Conservation (phyloP, 1,139 yeast species). For the Geotrichum citri-aurantii region DNA sequence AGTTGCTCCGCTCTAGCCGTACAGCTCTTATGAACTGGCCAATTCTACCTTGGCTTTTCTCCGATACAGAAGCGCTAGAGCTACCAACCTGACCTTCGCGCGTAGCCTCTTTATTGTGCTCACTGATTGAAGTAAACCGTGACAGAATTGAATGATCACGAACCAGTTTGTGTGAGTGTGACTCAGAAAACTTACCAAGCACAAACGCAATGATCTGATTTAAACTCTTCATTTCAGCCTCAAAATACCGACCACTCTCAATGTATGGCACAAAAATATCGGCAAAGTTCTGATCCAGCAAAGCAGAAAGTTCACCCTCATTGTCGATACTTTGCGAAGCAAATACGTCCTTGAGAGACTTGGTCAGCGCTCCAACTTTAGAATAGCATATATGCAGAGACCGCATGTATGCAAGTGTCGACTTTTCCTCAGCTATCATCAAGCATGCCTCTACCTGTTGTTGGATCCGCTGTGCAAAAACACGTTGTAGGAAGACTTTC, state of each 20-base stretch:
- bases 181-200: slow-evolving; percentile 25
- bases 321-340: slow-evolving; percentile 36
- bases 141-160: slow-evolving; percentile 29
- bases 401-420: slow-evolving; percentile 72
- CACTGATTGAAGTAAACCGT: slow-evolving; percentile 26
- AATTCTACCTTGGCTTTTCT: slow-evolving; percentile 28
- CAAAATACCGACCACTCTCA: slow-evolving; percentile 64
- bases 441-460: slow-evolving; percentile 60
- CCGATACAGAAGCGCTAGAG: slow-evolving; percentile 17
- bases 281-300: slow-evolving; percentile 65
- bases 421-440: slow-evolving; percentile 56
- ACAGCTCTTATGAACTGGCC: slow-evolving; percentile 34
- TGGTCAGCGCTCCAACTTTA: slow-evolving; percentile 57
- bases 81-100: slow-evolving; percentile 4
- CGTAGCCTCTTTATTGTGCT: slow-evolving; percentile 10
- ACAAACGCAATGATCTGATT: slow-evolving; percentile 51
- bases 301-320: slow-evolving; percentile 46
- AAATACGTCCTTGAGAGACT: slow-evolving; percentile 57
- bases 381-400: slow-evolving; percentile 62
- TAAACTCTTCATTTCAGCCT: slow-evolving; percentile 64
- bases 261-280: slow-evolving; percentile 71
- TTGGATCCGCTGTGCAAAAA: slow-evolving; percentile 69
- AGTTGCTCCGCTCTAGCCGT: slow-evolving; percentile 26
- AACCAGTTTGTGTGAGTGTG: slow-evolving; percentile 23
- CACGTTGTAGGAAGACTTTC: slow-evolving; percentile 64